Base-by-base conservation (phyloP, 768 basidiomycete genomes). In the Pilatotrama ljubarskyi region DNA sequence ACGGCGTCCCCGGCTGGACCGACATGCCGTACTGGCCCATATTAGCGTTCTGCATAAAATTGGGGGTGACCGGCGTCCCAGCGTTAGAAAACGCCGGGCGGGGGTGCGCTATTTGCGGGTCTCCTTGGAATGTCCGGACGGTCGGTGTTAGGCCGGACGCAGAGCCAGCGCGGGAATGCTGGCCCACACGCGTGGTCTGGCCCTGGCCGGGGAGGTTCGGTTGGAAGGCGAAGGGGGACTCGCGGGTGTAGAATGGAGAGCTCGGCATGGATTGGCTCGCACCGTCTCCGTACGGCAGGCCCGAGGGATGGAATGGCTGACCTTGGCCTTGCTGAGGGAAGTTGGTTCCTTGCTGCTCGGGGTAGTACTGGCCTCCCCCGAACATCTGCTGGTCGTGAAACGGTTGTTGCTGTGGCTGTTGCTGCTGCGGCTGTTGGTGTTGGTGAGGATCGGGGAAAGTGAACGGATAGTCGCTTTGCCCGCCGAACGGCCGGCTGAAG, bases 181-280 rank as follows among this genome's bases (percentile, higher is more conserved):
- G 59, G 26, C 51, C 55, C 18, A 47, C 32, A 1, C 18, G 17
- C 42, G 52, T 25, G 18, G 29, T 38, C 40, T 62, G 61, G 20
- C 36, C 38, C 18, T 58, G 55, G 6, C 24, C 22, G 38, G 55
- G 26, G n/a, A 57, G 38, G 47, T 25, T 46, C 38, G 49, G 55
- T 6, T 53, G 51, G 56, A 58, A 63, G 11, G 56, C 40, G 29
- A 54, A 43, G 41, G 61, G 47, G 50, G 37, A 44, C 3, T 44
- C 36, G 46, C 43, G 55, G 56, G 32, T 15, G 52, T 57, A 63
- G 52, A 41, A 63, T 1, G 61, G 56, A 20, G 61, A 63, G 56
- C 51, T 58, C 5, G 61, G 61, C 61, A 63, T 55, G 51, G 51
- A 50, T 38, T 56, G 51, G 38, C 32, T 43, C 2, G 36, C 38